Percentiles rank a stretch among this genome's conserved stretches.
Evolutionary conservation across 306 rosid species (phyloP).

Genomic region (Medicago ruthenica): DNA sequence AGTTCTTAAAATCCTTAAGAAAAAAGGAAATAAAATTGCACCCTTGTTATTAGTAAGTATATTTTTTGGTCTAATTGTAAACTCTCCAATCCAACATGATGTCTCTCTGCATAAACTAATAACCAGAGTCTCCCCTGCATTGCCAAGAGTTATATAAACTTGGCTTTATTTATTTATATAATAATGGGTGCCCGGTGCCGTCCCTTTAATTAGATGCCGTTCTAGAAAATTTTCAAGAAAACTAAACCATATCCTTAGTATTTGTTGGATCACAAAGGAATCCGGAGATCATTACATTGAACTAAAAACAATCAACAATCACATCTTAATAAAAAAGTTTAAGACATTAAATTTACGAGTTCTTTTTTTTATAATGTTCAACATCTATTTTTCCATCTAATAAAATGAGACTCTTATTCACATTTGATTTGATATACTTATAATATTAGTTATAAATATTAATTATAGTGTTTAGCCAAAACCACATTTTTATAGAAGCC

Average conservation of each 20-base stretch:
- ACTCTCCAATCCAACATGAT: background rate
- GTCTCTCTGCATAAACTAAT: conserved; percentile 34
- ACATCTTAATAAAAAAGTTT: too few relatives aligned
- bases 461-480: background rate
- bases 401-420: too few relatives aligned
- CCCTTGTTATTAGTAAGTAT: background rate
- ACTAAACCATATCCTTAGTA: background rate
- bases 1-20: background rate
- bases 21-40: background rate
- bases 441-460: too few relatives aligned
- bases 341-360: too few relatives aligned
- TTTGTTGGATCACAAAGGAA: too few relatives aligned
- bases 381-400: too few relatives aligned
- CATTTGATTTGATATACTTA: too few relatives aligned
- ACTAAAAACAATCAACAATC: too few relatives aligned
- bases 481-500: background rate
- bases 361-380: too few relatives aligned
- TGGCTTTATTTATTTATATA: background rate
- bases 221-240: background rate
- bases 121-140: background rate
- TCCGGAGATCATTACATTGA: too few relatives aligned
- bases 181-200: conserved; percentile 1
- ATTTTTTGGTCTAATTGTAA: conserved; percentile 1
- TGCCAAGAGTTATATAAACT: background rate
- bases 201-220: background rate